A percentile compares a stretch with the other conserved stretches of the same genome.
These are phyloP conservation scores for Macrophomina tecta DNA, from an alignment of 2,329 filamentous ascomycete genomes.

Conservation along the genomic window DNA sequence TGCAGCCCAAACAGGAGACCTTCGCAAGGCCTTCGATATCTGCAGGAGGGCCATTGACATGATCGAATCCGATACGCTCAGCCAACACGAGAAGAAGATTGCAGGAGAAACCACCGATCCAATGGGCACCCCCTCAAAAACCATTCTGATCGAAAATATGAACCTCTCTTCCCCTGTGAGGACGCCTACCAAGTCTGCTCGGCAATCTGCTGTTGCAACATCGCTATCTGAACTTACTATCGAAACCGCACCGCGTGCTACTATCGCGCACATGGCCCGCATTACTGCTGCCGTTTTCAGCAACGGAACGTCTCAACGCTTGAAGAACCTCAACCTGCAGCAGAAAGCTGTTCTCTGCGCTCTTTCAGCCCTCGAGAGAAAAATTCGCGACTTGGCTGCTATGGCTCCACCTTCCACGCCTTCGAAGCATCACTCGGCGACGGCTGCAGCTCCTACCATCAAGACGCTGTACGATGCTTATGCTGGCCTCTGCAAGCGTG, in stretches of 20 bases:
- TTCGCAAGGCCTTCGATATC: conserved; percentile 95
- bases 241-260: conserved; percentile 84
- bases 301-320: conserved; percentile 82
- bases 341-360: conserved; percentile 95
- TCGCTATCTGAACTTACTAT: conserved; percentile 70
- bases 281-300: conserved; percentile 89
- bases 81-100: conserved; percentile 70
- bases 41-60: conserved; percentile 88
- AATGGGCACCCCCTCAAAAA: conserved; percentile 72
- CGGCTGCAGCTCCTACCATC: conserved; percentile 73
- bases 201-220: conserved; percentile 1
- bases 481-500: conserved; percentile 78
- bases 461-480: conserved; percentile 87
- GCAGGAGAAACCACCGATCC: conserved; percentile 59
- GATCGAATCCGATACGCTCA: conserved; percentile 81
- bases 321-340: conserved; percentile 89
- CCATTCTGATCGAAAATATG: conserved; percentile 78
- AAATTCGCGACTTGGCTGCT: conserved; percentile 57
- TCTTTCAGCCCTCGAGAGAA: conserved; percentile 83
- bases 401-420: conserved; percentile 40
- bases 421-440: conserved; percentile 50
- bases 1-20: conserved; percentile 88
- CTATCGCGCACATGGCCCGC: conserved; percentile 88
- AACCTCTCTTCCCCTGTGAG: conserved; percentile 69
- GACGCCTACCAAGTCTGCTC: conserved; percentile 46